Percentiles rank a stretch among this genome's conserved stretches.
Conservation (phyloP, 108 stramenopile species). For the Pseudonitzschia delicatissima region DNA sequence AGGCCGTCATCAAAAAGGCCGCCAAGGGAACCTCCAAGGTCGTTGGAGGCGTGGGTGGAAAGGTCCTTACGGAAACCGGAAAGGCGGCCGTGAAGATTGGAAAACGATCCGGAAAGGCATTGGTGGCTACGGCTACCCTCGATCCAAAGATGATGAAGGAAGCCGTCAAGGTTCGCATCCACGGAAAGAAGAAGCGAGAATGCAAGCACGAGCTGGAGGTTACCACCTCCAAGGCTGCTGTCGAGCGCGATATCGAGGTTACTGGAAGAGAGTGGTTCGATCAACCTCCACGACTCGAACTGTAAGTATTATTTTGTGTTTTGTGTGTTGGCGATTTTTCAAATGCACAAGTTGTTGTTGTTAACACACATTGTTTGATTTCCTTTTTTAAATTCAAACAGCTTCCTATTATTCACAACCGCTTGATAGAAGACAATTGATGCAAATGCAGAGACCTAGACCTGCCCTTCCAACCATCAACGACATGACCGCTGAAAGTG, state of each 20-base stretch:
- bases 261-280: not conserved
- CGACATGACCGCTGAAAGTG: not conserved
- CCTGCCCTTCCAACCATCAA: not conserved
- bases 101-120: constrained; percentile 24
- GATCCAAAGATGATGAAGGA: constrained; percentile 36
- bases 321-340: no score
- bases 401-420: no score
- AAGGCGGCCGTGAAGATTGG: constrained; percentile 23
- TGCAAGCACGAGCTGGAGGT: constrained; percentile 17
- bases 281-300: not conserved
- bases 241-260: not conserved
- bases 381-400: no score
- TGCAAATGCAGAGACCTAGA: no score
- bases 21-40: constrained; percentile 13
- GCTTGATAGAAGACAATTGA: no score
- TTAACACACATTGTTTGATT: no score
- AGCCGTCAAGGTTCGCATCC: constrained; percentile 17
- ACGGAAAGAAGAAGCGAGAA: constrained; percentile 30
- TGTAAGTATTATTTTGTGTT: no score
- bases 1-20: constrained; percentile 25
- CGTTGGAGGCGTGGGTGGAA: constrained; percentile 21
- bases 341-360: no score
- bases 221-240: not conserved
- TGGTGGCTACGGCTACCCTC: constrained; percentile 35
- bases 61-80: constrained; percentile 27